A percentile compares a stretch with the other conserved stretches of the same genome.
These are phyloP conservation scores for Penicillium coffeae DNA, from an alignment of 495 filamentous ascomycete genomes.

Conservation along the genomic window DNA sequence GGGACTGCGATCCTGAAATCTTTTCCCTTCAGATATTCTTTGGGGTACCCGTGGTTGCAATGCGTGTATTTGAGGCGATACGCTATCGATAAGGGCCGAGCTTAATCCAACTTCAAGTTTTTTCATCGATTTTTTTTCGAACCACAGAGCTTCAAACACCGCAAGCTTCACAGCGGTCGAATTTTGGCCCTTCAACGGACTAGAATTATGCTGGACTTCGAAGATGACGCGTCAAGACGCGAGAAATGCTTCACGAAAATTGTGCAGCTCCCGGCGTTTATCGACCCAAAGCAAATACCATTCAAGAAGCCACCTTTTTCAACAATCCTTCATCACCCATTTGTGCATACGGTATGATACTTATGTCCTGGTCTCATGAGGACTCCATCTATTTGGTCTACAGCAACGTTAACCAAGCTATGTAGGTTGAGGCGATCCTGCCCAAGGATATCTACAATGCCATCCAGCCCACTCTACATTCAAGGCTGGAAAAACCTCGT, in stretches of 20 bases:
- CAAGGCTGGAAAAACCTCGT: slow-evolving; percentile 35
- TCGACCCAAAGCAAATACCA: slow-evolving; percentile 68
- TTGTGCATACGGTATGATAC: slow-evolving; percentile 66
- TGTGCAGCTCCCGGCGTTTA: slow-evolving; percentile 55
- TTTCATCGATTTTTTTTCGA: neutral
- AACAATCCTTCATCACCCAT: slow-evolving; percentile 61
- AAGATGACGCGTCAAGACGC: slow-evolving; percentile 50
- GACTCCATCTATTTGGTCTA: slow-evolving; percentile 6
- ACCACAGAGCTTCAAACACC: neutral
- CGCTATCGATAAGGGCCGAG: slow-evolving; percentile 24
- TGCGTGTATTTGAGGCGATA: no score
- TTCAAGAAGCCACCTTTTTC: slow-evolving; percentile 71
- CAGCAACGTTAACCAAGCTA: no score
- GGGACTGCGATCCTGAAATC: no score
- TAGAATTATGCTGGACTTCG: slow-evolving; percentile 54
- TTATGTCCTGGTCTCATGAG: neutral
- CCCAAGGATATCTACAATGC: slow-evolving; percentile 61
- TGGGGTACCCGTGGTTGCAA: no score
- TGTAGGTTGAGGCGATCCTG: slow-evolving; percentile 71
- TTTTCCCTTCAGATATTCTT: no score
- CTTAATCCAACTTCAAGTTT: slow-evolving; percentile 27
- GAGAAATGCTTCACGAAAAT: slow-evolving; percentile 74
- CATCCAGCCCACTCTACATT: slow-evolving; percentile 52
- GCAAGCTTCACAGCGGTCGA: neutral
- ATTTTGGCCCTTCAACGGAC: neutral